Conservation (phyloP, 73 alveolate species). For the Effrenium voratum region DNA sequence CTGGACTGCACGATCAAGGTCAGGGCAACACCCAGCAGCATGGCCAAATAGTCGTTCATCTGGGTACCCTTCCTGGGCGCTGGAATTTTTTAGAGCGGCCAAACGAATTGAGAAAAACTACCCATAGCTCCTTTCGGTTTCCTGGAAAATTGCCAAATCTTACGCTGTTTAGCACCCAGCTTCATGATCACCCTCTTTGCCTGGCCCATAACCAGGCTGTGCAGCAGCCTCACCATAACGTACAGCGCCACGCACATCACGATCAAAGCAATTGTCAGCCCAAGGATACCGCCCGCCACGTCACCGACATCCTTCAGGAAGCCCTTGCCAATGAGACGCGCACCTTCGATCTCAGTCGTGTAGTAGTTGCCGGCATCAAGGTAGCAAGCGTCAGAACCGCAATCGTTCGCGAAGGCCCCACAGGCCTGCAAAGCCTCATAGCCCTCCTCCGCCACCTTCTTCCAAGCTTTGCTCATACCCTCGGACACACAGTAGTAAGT, state of each 20-base stretch:
- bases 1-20: slow-evolving; percentile 45
- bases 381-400: slow-evolving; percentile 45
- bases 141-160: no score
- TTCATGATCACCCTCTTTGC: slow-evolving; percentile 61
- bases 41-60: slow-evolving; percentile 51
- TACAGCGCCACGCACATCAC: slow-evolving; percentile 18
- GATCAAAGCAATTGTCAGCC: not conserved
- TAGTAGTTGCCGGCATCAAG: not conserved
- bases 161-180: no score
- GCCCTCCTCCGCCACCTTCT: slow-evolving; percentile 28
- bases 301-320: not conserved
- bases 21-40: not conserved
- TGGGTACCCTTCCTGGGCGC: no score
- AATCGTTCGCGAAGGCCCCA: not conserved
- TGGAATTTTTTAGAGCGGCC: no score
- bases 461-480: slow-evolving; percentile 34
- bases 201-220: slow-evolving; percentile 40
- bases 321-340: not conserved
- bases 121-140: no score
- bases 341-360: not conserved
- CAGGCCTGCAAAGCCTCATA: slow-evolving; percentile 1
- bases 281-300: slow-evolving; percentile 43
- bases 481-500: slow-evolving; percentile 2
- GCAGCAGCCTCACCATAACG: slow-evolving; percentile 28
- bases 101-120: no score